Base-by-base conservation (phyloP, 2,329 filamentous ascomycete species). In the Alternaria solani region DNA sequence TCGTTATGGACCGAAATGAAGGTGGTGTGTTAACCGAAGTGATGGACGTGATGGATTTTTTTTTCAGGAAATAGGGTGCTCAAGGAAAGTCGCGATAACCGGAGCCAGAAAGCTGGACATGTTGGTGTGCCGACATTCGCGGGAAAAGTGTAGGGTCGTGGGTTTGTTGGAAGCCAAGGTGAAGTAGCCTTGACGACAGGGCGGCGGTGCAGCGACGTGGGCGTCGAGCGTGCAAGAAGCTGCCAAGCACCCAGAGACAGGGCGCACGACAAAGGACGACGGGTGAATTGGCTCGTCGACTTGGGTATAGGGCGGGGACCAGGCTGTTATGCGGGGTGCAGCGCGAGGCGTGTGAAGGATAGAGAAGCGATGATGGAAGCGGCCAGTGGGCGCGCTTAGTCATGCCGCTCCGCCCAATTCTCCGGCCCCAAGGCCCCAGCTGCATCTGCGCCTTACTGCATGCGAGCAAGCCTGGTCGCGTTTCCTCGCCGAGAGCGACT, bases 51-150 rank as follows among this genome's bases (percentile, higher is more conserved):
- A 60, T 18, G 20, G 4, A 2, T 23, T 23, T 39, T 60, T 53
- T 67, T 75, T 73, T 79, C 77, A 79, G 73, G 78, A 80, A 78
- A 78, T 79, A 64, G 81, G 81, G 75, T 81, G 80, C 79, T 84
- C 82, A 84, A 84, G 82, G 82, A 83, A 79, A 80, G 74, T 81
- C 71, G 77, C 80, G 77, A 79, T 79, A 73, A 76, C 74, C 76
- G 79, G 68, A 73, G 78, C 80, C 78, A 78, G 75, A 76, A 72
- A 77, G 75, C 74, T 81, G 80, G 79, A 81, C 82, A 84, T 84
- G 76, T 75, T 83, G 81, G 79, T 78, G 70, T 71, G 75, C 73
- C 78, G 80, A 82, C 81, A 82, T 82, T 76, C 72, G 73, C 58
- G 61, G 57, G 57, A 36, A 57, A 58, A 42, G 55, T 48, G 65